Conservation (phyloP, 2,329 filamentous ascomycete genomes). For the Aulographum hederae region DNA sequence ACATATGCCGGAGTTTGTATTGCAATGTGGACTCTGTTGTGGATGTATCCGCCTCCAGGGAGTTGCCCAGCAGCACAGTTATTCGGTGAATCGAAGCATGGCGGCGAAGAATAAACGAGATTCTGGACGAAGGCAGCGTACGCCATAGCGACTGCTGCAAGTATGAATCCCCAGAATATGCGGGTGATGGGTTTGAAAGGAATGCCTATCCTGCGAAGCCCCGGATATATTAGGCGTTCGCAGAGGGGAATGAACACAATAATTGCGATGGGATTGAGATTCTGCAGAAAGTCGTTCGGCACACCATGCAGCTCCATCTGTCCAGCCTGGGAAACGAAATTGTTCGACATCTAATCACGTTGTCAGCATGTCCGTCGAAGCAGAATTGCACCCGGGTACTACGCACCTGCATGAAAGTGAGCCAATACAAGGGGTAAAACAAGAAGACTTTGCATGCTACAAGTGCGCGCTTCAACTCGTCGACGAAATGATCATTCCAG, state of each 20-base stretch:
- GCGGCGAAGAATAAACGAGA: conserved; percentile 33
- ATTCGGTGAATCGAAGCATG: conserved; percentile 30
- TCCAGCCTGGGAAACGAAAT: conserved; percentile 26
- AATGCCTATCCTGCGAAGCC: conserved; percentile 21
- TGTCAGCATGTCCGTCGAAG: too few species aligned
- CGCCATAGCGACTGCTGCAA: conserved; percentile 32
- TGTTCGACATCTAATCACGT: conserved; percentile 29
- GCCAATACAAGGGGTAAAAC: conserved; percentile 29
- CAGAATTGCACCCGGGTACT: too few species aligned
- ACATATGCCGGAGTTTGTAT: conserved; percentile 27
- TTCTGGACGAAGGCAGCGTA: conserved; percentile 40
- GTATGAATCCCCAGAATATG: conserved; percentile 33
- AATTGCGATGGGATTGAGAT: conserved; percentile 27
- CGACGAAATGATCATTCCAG: conserved; percentile 55
- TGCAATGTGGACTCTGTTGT: conserved; percentile 26
- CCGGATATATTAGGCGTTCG: conserved; percentile 26
- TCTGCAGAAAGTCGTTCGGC: conserved; percentile 30
- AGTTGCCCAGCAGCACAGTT: conserved; percentile 17
- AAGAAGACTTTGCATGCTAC: conserved; percentile 51
- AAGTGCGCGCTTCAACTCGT: conserved; percentile 49
- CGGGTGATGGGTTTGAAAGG: conserved; percentile 30
- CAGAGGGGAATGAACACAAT: conserved; percentile 27
- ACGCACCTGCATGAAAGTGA: conserved; percentile 15
- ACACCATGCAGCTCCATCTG: conserved; percentile 27
- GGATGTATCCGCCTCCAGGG: conserved; percentile 13